A percentile compares a stretch with the other conserved stretches of the same genome.
Conservation (phyloP, 106 monocot species). For the Amphibolis antarctica region DNA sequence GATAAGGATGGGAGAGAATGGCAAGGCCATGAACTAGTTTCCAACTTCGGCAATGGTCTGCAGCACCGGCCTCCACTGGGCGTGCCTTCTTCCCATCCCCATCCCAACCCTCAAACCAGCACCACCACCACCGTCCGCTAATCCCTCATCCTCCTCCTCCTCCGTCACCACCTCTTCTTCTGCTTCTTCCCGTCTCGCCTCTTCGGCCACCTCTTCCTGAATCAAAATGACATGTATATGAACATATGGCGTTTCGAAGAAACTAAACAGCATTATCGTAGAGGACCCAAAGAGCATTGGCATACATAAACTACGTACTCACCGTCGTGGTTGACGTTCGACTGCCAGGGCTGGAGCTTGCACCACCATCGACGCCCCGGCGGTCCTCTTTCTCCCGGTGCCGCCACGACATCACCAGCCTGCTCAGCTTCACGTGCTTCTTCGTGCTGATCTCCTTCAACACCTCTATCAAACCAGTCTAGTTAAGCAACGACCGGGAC, state of each 20-base stretch:
- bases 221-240: not conserved
- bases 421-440: slow-evolving; percentile 35
- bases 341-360: not conserved
- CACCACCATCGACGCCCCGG: not conserved
- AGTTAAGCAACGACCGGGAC: not conserved
- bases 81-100: not conserved
- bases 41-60: slow-evolving; percentile 51
- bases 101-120: not conserved
- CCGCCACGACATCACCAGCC: slow-evolving; percentile 9
- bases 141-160: not conserved
- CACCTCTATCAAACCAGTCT: slow-evolving; percentile 23
- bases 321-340: not conserved
- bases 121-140: not conserved
- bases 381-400: slow-evolving; percentile 2
- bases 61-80: slow-evolving; percentile 56
- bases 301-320: too few relatives aligned
- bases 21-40: not conserved
- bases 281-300: too few relatives aligned
- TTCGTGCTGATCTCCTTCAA: slow-evolving; percentile 37
- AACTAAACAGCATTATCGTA: not conserved
- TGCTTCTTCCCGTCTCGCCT: not conserved
- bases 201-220: not conserved
- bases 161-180: slow-evolving; percentile 2
- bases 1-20: not conserved
- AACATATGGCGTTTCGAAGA: not conserved